phyloP scores from a whole-genome alignment of 257 asterid genomes.

The Rubia yunnanensis region DNA sequence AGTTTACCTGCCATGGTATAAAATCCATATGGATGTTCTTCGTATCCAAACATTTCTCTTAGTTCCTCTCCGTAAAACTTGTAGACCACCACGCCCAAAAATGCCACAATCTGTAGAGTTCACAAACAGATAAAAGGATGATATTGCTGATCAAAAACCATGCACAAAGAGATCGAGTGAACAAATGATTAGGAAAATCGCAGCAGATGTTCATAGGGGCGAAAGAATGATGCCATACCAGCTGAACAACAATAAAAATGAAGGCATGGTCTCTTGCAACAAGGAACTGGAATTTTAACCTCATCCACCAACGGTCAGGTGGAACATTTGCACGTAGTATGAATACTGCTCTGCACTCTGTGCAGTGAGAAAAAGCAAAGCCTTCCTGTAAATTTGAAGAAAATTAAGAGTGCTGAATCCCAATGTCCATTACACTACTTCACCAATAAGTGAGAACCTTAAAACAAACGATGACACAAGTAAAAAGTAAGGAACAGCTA shows the following conservation, averaged over 20 bases:
- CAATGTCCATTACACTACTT: neutral
- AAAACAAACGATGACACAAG: slow-evolving; percentile 4
- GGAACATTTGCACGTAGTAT: slow-evolving; percentile 95
- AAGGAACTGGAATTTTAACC: slow-evolving; percentile 91
- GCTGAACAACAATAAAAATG: slow-evolving; percentile 86
- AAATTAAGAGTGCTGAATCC: neutral
- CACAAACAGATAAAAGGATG: neutral
- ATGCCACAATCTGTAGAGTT: slow-evolving; percentile 74
- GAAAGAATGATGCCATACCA: slow-evolving; percentile 43
- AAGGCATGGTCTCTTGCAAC: slow-evolving; percentile 95
- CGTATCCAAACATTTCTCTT: slow-evolving; percentile 97
- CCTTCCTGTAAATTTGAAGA: slow-evolving; percentile 74
- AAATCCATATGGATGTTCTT: slow-evolving; percentile 96
- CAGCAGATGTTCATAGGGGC: neutral
- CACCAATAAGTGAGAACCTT: neutral
- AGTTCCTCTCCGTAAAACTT: slow-evolving; percentile 93
- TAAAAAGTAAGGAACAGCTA: neutral
- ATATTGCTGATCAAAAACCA: neutral
- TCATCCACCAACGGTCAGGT: slow-evolving; percentile 98
- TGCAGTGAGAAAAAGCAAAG: slow-evolving; percentile 98
- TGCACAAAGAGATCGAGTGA: neutral
- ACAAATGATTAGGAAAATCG: neutral
- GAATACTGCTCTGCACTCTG: slow-evolving; percentile 95
- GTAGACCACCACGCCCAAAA: slow-evolving; percentile 88
- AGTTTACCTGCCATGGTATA: slow-evolving; percentile 87